A percentile compares a stretch with the other conserved stretches of the same genome.
These are phyloP conservation scores for Aspergillus clavatus DNA, from an alignment of 2,329 filamentous ascomycete species.

Conservation along the genomic window DNA sequence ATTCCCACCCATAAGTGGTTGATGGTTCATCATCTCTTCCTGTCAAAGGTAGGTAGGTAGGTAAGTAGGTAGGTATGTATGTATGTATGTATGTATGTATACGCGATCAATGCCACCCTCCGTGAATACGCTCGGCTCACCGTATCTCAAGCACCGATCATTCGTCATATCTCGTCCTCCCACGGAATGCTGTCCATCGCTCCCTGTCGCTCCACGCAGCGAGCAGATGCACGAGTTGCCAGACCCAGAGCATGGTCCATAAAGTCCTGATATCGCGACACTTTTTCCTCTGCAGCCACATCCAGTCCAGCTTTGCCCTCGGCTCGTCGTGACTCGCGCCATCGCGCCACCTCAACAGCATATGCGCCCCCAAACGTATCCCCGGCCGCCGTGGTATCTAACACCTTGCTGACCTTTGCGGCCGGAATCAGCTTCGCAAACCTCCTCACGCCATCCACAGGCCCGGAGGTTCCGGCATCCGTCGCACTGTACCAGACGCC, in stretches of 20 bases:
- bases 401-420: conserved; percentile 64
- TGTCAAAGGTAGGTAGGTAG: neutral
- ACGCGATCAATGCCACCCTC: neutral
- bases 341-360: conserved; percentile 64
- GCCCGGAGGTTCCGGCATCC: conserved; percentile 41
- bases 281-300: conserved; percentile 31
- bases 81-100: too few species aligned
- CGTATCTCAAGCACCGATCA: conserved; percentile 10
- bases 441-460: conserved; percentile 25
- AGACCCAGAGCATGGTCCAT: conserved; percentile 43
- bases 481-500: conserved; percentile 66
- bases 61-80: too few species aligned
- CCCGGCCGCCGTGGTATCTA: conserved; percentile 90
- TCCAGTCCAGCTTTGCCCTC: conserved; percentile 50
- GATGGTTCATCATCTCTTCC: neutral
- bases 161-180: conserved; percentile 42
- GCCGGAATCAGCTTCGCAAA: conserved; percentile 51
- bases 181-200: conserved; percentile 48
- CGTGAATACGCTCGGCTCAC: neutral
- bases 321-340: conserved; percentile 37
- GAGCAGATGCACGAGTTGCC: conserved; percentile 42
- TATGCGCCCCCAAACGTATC: conserved; percentile 93
- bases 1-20: too few species aligned
- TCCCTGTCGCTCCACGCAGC: conserved; percentile 42
- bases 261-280: conserved; percentile 37